phyloP scores from a whole-genome alignment of 495 filamentous ascomycete genomes.

The Aspergillus incahuasiensis region DNA sequence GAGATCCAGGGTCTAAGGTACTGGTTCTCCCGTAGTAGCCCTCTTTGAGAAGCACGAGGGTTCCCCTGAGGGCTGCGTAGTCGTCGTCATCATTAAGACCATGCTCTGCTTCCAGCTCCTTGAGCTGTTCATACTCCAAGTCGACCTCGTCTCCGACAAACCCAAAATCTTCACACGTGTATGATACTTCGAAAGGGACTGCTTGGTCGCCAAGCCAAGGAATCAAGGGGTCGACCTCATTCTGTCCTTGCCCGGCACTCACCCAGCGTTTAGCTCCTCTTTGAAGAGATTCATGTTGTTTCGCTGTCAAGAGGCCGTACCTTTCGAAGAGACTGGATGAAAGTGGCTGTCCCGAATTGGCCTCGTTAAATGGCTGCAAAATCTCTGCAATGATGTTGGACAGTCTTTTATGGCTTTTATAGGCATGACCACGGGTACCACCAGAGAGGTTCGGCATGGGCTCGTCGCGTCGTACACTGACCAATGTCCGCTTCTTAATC shows the following conservation, averaged over 20 bases:
- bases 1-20: not conserved
- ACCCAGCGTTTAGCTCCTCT: constrained; percentile 52
- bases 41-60: constrained; percentile 40
- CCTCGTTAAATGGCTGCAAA: constrained; percentile 41
- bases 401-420: constrained; percentile 40
- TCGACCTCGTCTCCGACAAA: constrained; percentile 59
- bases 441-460: constrained; percentile 26
- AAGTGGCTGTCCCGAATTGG: constrained; percentile 18
- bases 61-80: constrained; percentile 50
- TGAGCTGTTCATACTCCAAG: constrained; percentile 59
- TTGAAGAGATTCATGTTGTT: constrained; percentile 59
- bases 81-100: constrained; percentile 47
- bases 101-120: constrained; percentile 61
- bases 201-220: constrained; percentile 59
- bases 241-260: constrained; percentile 24
- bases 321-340: constrained; percentile 35
- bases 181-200: constrained; percentile 32
- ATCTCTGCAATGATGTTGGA: constrained; percentile 42
- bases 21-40: constrained; percentile 36
- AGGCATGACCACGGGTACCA: constrained; percentile 27
- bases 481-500: constrained; percentile 64
- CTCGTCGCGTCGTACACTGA: constrained; percentile 45
- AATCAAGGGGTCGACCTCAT: constrained; percentile 44
- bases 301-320: constrained; percentile 52
- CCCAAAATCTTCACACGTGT: constrained; percentile 40